A percentile compares a stretch with the other conserved stretches of the same genome.
phyloP scores from a whole-genome alignment of 1,284 basidiomycete genomes.

The Trametes polyzona region DNA sequence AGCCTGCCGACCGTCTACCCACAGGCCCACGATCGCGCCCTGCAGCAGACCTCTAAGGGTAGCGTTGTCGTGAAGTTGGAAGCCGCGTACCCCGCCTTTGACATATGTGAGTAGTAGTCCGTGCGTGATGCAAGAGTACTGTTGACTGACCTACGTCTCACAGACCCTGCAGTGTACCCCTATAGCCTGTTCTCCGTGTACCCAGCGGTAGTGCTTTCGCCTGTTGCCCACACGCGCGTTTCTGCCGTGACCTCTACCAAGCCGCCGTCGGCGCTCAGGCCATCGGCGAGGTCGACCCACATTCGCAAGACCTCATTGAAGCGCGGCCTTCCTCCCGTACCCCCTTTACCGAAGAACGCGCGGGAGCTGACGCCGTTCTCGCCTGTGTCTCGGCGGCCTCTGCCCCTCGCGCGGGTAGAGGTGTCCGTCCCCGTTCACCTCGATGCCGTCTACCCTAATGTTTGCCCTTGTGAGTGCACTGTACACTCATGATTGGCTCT shows the following conservation, averaged over 20 bases:
- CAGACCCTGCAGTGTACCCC: conserved; percentile 33
- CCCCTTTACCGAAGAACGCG: conserved; percentile 25
- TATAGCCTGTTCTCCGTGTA: conserved; percentile 27
- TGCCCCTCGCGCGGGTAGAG: conserved; percentile 14
- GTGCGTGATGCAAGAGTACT: neutral
- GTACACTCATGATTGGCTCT: neutral
- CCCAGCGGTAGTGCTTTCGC: conserved; percentile 4
- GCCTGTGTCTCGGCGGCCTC: conserved; percentile 18
- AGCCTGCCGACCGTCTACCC: conserved; percentile 27
- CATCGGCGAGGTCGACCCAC: neutral
- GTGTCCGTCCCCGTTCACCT: conserved; percentile 16
- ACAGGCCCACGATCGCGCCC: neutral
- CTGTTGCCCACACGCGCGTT: neutral
- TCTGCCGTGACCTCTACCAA: neutral
- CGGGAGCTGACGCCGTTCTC: conserved; percentile 20
- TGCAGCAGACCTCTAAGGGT: neutral
- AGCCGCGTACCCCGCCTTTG: conserved; percentile 19
- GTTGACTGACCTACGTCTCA: neutral
- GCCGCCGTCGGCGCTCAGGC: conserved; percentile 3
- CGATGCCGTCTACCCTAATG: conserved; percentile 20
- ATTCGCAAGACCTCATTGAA: conserved; percentile 16
- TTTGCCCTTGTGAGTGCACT: conserved; percentile 28
- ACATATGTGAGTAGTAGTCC: conserved; percentile 15
- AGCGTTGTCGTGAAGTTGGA: conserved; percentile 6
- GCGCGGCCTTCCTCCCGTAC: conserved; percentile 22